Conservation (phyloP, 495 filamentous ascomycete species). For the Talaromyces nanjingensis region DNA sequence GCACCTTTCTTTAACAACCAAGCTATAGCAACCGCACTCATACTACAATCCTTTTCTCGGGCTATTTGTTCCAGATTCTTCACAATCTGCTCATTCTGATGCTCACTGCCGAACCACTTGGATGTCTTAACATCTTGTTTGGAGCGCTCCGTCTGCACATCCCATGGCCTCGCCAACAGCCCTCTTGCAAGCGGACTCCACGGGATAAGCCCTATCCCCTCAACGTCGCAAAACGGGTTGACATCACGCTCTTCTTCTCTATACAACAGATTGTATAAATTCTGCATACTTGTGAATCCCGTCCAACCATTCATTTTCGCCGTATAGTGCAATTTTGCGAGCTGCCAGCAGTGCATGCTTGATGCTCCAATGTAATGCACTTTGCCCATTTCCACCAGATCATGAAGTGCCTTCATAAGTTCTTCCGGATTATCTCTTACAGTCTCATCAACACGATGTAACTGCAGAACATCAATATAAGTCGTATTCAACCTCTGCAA, state of each 20-base stretch:
- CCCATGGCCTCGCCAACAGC: conserved; percentile 39
- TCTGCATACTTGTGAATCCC: conserved; percentile 65
- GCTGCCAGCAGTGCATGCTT: background rate
- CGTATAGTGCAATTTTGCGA: conserved; percentile 23
- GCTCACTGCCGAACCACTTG: conserved; percentile 28
- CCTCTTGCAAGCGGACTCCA: conserved; percentile 53
- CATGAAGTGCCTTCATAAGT: no score
- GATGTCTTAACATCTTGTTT: conserved; percentile 25
- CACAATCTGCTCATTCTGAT: conserved; percentile 39
- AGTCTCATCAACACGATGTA: no score
- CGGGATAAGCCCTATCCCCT: conserved; percentile 63
- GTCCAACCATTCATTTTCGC: conserved; percentile 56
- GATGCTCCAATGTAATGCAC: no score
- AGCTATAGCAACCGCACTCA: conserved; percentile 56
- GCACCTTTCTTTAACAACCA: conserved; percentile 46
- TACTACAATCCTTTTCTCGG: conserved; percentile 45
- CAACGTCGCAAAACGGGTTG: conserved; percentile 57
- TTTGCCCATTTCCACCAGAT: no score
- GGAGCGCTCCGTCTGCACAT: conserved; percentile 13
- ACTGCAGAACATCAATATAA: background rate
- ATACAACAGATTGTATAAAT: conserved; percentile 62
- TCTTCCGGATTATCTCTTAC: no score
- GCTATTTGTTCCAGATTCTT: conserved; percentile 50
- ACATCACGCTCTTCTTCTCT: conserved; percentile 70
- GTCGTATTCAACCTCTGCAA: conserved; percentile 49